A percentile compares a stretch with the other conserved stretches of the same genome.
Conservation (phyloP, 2,329 filamentous ascomycete species). For the Neophaeococcomyces aloes region DNA sequence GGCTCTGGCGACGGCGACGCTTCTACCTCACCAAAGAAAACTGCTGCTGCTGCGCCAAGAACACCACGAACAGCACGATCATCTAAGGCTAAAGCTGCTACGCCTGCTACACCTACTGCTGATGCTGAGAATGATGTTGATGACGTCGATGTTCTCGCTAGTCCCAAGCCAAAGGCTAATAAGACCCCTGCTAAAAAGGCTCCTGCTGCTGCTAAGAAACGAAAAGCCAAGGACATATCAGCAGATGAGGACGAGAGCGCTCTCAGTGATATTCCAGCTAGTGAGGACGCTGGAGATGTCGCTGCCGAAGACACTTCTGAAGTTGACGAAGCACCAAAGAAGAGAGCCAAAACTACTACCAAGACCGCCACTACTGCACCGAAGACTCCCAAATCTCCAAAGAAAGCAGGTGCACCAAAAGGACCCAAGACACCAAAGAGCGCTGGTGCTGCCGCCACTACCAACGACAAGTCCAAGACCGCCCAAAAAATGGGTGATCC, state of each 20-base stretch:
- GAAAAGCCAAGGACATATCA: constrained; percentile 9
- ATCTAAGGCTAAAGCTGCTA: constrained; percentile 11
- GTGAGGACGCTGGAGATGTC: not conserved
- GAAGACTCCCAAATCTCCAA: not conserved
- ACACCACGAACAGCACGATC: constrained; percentile 15
- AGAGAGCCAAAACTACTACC: constrained; percentile 2
- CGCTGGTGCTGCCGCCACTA: not conserved
- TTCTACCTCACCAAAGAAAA: not conserved
- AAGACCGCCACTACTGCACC: not conserved
- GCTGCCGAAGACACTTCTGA: too few species aligned
- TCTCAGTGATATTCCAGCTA: not conserved
- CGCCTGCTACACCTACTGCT: constrained; percentile 1
- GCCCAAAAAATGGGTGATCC: not conserved
- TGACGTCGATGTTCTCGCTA: constrained; percentile 1
- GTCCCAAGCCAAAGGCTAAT: not conserved
- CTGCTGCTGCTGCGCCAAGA: constrained; percentile 13
- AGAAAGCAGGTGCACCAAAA: constrained; percentile 3
- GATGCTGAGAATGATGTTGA: not conserved
- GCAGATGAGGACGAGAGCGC: not conserved
- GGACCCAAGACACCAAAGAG: constrained; percentile 3
- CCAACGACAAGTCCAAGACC: not conserved
- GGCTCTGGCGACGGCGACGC: not conserved
- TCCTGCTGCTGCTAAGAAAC: constrained; percentile 11
- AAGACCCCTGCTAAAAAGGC: too few species aligned
- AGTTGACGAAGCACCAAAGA: not conserved